These are phyloP conservation scores for Marasmius sp. DNA, from an alignment of 1,284 basidiomycete genomes.

Conservation along the genomic window DNA sequence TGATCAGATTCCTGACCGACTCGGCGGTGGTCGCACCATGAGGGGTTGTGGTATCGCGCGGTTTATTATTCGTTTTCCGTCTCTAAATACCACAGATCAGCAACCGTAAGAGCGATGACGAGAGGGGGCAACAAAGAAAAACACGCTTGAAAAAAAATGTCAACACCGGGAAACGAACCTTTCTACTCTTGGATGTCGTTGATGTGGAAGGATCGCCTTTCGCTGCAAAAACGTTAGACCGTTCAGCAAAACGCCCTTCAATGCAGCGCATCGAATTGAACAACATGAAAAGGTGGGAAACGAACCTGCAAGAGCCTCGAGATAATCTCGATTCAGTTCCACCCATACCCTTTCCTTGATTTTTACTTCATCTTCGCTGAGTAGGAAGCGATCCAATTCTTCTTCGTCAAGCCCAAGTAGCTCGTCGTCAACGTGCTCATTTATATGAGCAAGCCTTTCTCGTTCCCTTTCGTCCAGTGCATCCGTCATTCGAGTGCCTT, in stretches of 20 bases:
- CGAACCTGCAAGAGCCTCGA: constrained; percentile 86
- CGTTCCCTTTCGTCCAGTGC: constrained; percentile 67
- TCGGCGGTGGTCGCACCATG: constrained; percentile 77
- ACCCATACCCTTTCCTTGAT: constrained; percentile 97
- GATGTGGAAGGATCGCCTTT: constrained; percentile 63
- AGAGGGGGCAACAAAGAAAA: constrained; percentile 14
- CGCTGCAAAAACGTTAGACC: constrained; percentile 45
- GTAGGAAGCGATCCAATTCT: constrained; percentile 85
- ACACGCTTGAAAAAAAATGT: constrained; percentile 22
- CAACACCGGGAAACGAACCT: constrained; percentile 60
- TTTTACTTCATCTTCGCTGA: constrained; percentile 84
- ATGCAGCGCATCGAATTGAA: constrained; percentile 4
- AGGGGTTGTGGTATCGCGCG: constrained; percentile 72
- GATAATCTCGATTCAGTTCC: constrained; percentile 91
- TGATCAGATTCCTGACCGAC: constrained; percentile 76
- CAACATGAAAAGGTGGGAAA: constrained; percentile 14
- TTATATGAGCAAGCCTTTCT: constrained; percentile 51
- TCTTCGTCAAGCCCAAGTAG: constrained; percentile 87
- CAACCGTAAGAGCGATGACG: background rate
- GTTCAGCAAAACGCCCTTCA: constrained; percentile 40
- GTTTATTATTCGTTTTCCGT: constrained; percentile 66
- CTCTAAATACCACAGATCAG: constrained; percentile 39
- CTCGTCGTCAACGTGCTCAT: constrained; percentile 50
- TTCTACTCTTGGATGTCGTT: constrained; percentile 61
- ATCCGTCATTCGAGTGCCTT: constrained; percentile 53